Conservation (phyloP, 2,329 filamentous ascomycete genomes). For the Fusarium aywerte region DNA sequence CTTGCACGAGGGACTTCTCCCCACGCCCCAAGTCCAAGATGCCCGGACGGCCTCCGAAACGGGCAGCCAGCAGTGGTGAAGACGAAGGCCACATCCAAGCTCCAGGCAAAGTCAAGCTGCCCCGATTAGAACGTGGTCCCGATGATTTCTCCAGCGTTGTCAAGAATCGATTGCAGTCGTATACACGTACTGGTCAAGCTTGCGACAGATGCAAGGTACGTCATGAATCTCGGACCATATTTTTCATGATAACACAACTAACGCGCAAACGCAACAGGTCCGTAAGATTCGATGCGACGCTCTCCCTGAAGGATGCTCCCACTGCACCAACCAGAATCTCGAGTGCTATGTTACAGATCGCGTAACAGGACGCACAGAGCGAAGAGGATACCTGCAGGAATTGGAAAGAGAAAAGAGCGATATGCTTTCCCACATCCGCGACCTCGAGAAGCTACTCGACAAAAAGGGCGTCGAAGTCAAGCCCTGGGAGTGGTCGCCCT, state of each 20-base stretch:
- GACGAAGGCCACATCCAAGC: slow-evolving; percentile 43
- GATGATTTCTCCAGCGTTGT: slow-evolving; percentile 67
- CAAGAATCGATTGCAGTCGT: slow-evolving; percentile 65
- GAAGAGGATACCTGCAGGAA: slow-evolving; percentile 80
- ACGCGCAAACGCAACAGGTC: slow-evolving; percentile 60
- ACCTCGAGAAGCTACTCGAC: slow-evolving; percentile 73
- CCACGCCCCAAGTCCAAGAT: slow-evolving; percentile 40
- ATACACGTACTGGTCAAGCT: slow-evolving; percentile 79
- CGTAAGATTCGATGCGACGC: slow-evolving; percentile 91
- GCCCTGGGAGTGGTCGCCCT: slow-evolving; percentile 56
- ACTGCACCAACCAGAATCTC: slow-evolving; percentile 79
- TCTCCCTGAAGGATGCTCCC: slow-evolving; percentile 81
- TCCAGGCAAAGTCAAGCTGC: slow-evolving; percentile 59
- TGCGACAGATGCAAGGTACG: slow-evolving; percentile 88
- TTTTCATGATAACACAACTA: slow-evolving; percentile 11
- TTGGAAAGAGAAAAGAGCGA: slow-evolving; percentile 78
- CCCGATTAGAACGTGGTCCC: slow-evolving; percentile 59
- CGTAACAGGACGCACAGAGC: slow-evolving; percentile 82
- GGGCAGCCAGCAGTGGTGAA: slow-evolving; percentile 46
- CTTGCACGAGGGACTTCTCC: slow-evolving; percentile 33
- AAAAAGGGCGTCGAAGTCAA: slow-evolving; percentile 70
- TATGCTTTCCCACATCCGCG: slow-evolving; percentile 72
- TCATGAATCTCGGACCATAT: background rate
- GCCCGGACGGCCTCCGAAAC: slow-evolving; percentile 42
- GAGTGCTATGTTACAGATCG: slow-evolving; percentile 88